Conservation (phyloP, 2,329 filamentous ascomycete species). For the Talaromyces rugulosus region DNA sequence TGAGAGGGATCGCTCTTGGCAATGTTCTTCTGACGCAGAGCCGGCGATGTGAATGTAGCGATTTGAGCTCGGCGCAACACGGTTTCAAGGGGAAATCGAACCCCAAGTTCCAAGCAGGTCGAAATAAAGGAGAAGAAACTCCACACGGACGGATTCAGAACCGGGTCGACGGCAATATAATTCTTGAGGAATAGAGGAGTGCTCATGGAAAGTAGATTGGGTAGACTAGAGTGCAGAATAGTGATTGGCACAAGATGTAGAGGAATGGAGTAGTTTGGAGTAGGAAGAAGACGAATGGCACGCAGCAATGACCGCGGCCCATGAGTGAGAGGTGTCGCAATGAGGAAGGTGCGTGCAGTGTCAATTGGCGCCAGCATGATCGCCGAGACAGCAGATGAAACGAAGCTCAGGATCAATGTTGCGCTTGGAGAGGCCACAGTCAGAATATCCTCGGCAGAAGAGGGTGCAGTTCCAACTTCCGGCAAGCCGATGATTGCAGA, state of each 20-base stretch:
- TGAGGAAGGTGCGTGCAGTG: conserved; percentile 78
- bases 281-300: conserved; percentile 72
- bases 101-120: conserved; percentile 72
- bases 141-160: conserved; percentile 76
- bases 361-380: conserved; percentile 83
- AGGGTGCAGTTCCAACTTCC: conserved; percentile 59
- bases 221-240: conserved; percentile 76
- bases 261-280: conserved; percentile 63
- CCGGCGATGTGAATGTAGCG: conserved; percentile 59
- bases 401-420: conserved; percentile 68
- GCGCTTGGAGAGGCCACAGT: conserved; percentile 78
- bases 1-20: conserved; percentile 1
- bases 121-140: conserved; percentile 77
- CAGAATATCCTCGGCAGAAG: conserved; percentile 65
- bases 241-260: conserved; percentile 74
- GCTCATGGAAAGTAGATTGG: conserved; percentile 75
- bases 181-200: conserved; percentile 81
- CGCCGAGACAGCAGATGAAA: conserved; percentile 66
- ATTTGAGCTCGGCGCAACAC: conserved; percentile 86
- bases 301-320: conserved; percentile 73
- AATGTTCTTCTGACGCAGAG: conserved; percentile 35
- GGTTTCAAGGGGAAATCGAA: conserved; percentile 88
- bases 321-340: conserved; percentile 74
- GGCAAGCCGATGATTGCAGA: conserved; percentile 87
- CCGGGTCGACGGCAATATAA: conserved; percentile 77